Conservation (phyloP, 2,329 filamentous ascomycete species). For the Epichloe gansuensis region DNA sequence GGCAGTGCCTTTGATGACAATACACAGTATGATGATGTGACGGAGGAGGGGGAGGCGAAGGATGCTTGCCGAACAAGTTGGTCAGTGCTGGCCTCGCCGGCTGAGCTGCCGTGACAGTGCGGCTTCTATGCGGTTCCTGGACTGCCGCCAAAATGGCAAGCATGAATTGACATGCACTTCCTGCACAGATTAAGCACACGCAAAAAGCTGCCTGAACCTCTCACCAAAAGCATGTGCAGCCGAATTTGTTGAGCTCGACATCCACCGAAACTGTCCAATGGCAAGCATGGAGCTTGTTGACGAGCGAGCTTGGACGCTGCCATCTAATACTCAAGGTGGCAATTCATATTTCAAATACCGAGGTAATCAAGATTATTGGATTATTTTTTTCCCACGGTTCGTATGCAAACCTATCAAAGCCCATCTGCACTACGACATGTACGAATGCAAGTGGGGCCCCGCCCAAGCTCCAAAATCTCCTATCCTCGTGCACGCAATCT, state of each 20-base stretch:
- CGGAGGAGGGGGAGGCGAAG: not conserved
- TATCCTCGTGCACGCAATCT: not conserved
- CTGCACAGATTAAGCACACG: too few species aligned
- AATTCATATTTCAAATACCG: too few species aligned
- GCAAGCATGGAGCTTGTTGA: not conserved
- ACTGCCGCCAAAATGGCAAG: too few species aligned
- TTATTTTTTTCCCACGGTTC: too few species aligned
- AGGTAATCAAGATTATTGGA: too few species aligned
- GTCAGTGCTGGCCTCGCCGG: too few species aligned
- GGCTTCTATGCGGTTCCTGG: too few species aligned
- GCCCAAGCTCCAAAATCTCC: not conserved
- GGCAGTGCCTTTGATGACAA: not conserved
- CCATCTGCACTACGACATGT: not conserved
- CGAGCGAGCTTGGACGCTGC: not conserved
- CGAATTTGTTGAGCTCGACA: slow-evolving; percentile 6
- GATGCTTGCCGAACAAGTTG: not conserved
- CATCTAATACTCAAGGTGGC: too few species aligned
- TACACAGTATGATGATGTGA: not conserved
- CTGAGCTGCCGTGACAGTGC: too few species aligned
- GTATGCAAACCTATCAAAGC: too few species aligned
- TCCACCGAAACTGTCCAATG: not conserved
- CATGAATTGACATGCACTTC: too few species aligned
- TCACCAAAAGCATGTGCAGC: not conserved
- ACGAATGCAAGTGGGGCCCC: not conserved
- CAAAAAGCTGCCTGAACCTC: too few species aligned